Base-by-base conservation (phyloP, 208 protist species). In the Trypanosoma scelopori region DNA sequence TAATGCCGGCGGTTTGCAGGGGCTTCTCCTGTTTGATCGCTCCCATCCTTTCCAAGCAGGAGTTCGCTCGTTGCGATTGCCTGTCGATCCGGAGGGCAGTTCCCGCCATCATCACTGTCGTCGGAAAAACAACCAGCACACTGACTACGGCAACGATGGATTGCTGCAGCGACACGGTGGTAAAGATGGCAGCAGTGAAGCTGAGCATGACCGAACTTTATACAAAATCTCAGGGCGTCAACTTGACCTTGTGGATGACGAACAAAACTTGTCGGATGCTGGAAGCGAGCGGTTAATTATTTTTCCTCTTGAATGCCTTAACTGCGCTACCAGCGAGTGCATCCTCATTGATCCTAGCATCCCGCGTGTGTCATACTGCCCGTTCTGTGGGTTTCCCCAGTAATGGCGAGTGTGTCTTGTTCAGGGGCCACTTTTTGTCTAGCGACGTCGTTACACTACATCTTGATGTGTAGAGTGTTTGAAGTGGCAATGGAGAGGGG, bases 341-440 rank as follows among this genome's bases (percentile, higher is more conserved):
- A 59, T 67, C 16, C 25, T 67, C 46, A 55, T 65, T 39, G 67
- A 66, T 51, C 25, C 49, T 23, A 45, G 46, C 48, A 43, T 48
- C 5, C 22, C 43, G n/a, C 49, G 11, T 1, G 47, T 73, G 28
- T 11, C 39, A 22, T 73, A 53, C 35, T 73, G 67, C 32, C 67
- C 67, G 4, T 73, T 65, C 20, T 73, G 67, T 42, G 67, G 67
- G n/a, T 46, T 25, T 62, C n/a, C 28, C 18, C 61, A 67, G 32
- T 11, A 9, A 35, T 39, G 20, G 23, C 49, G 50, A 58, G 27
- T 13, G 12, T 15, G 0, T 35, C 18, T 61, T 52, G 49, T 42
- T 50, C 63, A 30, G 43, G 39, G 20, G 61, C 35, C 52, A 42
- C 7, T 37, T 50, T 3, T 61, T 18, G 55, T 63, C 22, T 74